phyloP scores from a whole-genome alignment of 805 yeast species.

The Ogataea pilisensis region DNA sequence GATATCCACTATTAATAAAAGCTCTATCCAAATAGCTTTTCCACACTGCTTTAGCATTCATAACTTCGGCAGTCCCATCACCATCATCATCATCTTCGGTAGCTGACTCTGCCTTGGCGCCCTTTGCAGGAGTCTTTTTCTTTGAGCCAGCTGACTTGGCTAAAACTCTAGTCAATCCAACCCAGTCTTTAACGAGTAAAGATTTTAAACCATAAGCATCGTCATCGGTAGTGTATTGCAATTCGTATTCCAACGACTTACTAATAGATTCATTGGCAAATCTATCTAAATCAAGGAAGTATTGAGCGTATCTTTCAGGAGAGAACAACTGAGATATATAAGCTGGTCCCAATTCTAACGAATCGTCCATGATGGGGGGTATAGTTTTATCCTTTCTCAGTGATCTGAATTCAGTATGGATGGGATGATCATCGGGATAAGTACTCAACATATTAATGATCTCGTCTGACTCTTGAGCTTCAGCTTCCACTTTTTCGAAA shows the following conservation, averaged over 20 bases:
- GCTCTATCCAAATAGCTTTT: constrained; percentile 49
- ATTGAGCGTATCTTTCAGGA: constrained; percentile 70
- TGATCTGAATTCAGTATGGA: constrained; percentile 7
- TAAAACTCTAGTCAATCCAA: constrained; percentile 50
- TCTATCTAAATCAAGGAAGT: constrained; percentile 56
- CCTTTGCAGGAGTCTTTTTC: constrained; percentile 5
- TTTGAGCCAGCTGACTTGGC: constrained; percentile 34
- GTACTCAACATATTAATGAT: constrained; percentile 14
- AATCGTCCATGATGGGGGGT: constrained; percentile 56
- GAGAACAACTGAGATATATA: constrained; percentile 66
- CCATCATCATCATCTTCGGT: constrained; percentile 6
- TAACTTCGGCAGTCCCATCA: constrained; percentile 1
- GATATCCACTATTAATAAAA: constrained; percentile 64
- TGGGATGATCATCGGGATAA: constrained; percentile 6
- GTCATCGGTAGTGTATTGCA: constrained; percentile 70
- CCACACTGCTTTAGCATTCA: constrained; percentile 48
- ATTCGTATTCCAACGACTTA: constrained; percentile 45
- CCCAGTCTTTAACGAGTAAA: constrained; percentile 59
- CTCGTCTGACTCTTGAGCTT: constrained; percentile 30
- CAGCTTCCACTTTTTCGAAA: constrained; percentile 44
- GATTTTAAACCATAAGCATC: constrained; percentile 48
- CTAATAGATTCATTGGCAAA: constrained; percentile 35
- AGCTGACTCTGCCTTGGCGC: background rate
- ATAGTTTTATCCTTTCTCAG: constrained; percentile 49
- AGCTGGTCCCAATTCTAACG: constrained; percentile 66